A percentile compares a stretch with the other conserved stretches of the same genome.
Conservation (phyloP, 768 basidiomycete species). For the Suillus lakei region DNA sequence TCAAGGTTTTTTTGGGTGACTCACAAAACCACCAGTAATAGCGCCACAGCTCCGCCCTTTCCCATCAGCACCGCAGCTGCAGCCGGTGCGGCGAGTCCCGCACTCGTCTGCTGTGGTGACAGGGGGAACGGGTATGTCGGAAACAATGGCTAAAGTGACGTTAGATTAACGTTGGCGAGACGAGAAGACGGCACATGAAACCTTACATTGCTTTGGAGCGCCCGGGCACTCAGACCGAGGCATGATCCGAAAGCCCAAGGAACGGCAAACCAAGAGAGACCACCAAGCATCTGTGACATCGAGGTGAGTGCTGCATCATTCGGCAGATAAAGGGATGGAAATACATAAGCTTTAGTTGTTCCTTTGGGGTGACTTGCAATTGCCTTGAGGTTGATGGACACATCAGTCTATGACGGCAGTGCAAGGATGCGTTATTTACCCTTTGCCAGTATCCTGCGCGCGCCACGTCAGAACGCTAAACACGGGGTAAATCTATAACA, state of each 20-base stretch:
- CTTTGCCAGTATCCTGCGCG: slow-evolving; percentile 44
- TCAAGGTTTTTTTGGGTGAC: not conserved
- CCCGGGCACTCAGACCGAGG: slow-evolving; percentile 33
- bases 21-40: slow-evolving; percentile 38
- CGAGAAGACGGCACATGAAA: not conserved
- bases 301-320: not conserved
- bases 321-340: not conserved
- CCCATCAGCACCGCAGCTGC: slow-evolving; percentile 39
- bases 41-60: slow-evolving; percentile 37
- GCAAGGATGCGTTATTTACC: slow-evolving; percentile 18
- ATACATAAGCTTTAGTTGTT: slow-evolving; percentile 40
- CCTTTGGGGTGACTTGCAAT: slow-evolving; percentile 40
- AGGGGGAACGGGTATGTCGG: slow-evolving; percentile 37
- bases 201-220: slow-evolving; percentile 18
- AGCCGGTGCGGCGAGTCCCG: slow-evolving; percentile 37
- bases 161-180: slow-evolving; percentile 5
- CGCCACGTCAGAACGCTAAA: slow-evolving; percentile 7
- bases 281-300: slow-evolving; percentile 42
- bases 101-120: slow-evolving; percentile 18
- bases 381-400: slow-evolving; percentile 25
- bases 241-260: slow-evolving; percentile 40
- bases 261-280: slow-evolving; percentile 41
- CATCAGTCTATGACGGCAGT: not conserved
- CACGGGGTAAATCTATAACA: slow-evolving; percentile 3
- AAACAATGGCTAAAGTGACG: slow-evolving; percentile 35